Percentiles rank a stretch among this genome's conserved stretches.
These are phyloP conservation scores for Stemphylium vesicarium DNA, from an alignment of 2,329 filamentous ascomycete genomes.

Conservation along the genomic window DNA sequence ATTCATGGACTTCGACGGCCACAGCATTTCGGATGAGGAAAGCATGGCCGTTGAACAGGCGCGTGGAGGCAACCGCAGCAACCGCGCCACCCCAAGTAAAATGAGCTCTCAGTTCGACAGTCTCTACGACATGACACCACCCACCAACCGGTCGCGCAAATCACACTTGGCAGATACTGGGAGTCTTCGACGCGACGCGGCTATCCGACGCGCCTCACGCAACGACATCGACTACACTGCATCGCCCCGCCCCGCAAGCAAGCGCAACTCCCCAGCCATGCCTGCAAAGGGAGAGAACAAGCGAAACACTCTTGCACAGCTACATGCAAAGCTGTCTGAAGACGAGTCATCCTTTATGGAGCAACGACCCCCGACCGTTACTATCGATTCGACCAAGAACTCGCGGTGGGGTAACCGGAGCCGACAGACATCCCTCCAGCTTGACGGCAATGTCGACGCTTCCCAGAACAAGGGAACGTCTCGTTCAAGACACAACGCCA, in stretches of 20 bases:
- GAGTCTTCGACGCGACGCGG: constrained; percentile 54
- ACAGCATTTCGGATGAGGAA: constrained; percentile 52
- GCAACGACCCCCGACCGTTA: constrained; percentile 56
- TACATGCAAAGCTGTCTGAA: constrained; percentile 61
- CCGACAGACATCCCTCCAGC: constrained; percentile 51
- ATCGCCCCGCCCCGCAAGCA: constrained; percentile 48
- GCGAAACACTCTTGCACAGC: constrained; percentile 61
- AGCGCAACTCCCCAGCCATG: constrained; percentile 45
- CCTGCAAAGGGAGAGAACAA: constrained; percentile 39
- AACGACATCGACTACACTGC: constrained; percentile 48
- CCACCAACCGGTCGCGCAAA: constrained; percentile 45
- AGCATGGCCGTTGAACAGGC: constrained; percentile 64
- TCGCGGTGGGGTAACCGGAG: constrained; percentile 61
- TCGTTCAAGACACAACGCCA: constrained; percentile 49
- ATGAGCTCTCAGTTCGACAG: constrained; percentile 60
- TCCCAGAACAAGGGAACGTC: constrained; percentile 28
- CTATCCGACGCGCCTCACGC: constrained; percentile 53
- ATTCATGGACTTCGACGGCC: constrained; percentile 51
- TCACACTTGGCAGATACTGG: constrained; percentile 41
- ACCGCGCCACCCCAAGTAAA: constrained; percentile 48
- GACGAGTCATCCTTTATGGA: constrained; percentile 61
- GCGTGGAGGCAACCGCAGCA: constrained; percentile 55
- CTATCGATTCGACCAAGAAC: constrained; percentile 52
- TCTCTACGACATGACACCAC: constrained; percentile 57
- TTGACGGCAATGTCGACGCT: constrained; percentile 35